Conservation (phyloP, 1,139 yeast species). For the Scheffersomyces insectosa region DNA sequence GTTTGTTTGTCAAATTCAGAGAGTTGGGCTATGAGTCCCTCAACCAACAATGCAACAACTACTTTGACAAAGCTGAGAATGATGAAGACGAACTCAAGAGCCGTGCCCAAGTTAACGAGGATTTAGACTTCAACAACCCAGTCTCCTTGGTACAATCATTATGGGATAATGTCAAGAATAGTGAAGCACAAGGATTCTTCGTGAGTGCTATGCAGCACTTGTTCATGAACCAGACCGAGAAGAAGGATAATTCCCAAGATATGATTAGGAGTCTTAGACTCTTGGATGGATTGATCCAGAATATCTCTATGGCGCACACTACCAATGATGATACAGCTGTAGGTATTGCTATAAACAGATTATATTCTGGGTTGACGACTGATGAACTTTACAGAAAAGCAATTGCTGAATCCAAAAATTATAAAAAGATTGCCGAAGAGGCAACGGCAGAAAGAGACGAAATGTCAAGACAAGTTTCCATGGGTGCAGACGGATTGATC, state of each 20-base stretch:
- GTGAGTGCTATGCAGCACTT: constrained; percentile 83
- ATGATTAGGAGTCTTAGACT: constrained; percentile 69
- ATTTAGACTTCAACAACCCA: constrained; percentile 73
- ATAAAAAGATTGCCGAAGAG: constrained; percentile 70
- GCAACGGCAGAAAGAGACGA: constrained; percentile 85
- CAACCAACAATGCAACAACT: constrained; percentile 65
- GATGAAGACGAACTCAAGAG: constrained; percentile 70
- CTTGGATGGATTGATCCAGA: constrained; percentile 80
- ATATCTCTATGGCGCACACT: constrained; percentile 65
- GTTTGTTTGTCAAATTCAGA: constrained; percentile 62
- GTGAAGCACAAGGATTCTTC: constrained; percentile 72
- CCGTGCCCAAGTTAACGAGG: constrained; percentile 59
- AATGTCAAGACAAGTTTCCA: constrained; percentile 66
- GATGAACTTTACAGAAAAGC: constrained; percentile 90
- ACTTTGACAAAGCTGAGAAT: constrained; percentile 62
- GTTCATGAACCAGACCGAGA: constrained; percentile 69
- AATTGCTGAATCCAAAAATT: constrained; percentile 65
- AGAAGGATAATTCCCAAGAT: constrained; percentile 48
- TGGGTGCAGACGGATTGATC: constrained; percentile 85
- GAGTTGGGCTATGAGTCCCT: constrained; percentile 64
- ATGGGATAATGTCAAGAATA: constrained; percentile 70
- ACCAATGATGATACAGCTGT: constrained; percentile 74
- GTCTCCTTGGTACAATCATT: constrained; percentile 66
- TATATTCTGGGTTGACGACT: constrained; percentile 77
- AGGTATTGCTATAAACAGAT: constrained; percentile 79